Percentiles rank a stretch among this genome's conserved stretches.
Evolutionary conservation across 169 alveolate genomes (phyloP).

Genomic region (Plasmodium knowlesi): DNA sequence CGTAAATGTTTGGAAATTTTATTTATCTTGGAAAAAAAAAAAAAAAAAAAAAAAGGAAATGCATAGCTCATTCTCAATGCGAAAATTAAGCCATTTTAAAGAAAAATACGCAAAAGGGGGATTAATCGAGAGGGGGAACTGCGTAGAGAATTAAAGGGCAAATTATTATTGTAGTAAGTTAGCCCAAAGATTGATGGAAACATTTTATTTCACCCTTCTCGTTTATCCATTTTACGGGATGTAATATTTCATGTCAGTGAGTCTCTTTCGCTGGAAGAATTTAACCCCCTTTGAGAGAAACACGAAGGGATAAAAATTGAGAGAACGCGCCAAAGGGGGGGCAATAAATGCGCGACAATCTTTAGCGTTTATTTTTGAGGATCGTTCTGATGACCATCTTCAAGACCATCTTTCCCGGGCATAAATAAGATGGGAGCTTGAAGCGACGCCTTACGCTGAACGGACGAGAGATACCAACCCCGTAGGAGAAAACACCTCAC

Average conservation of each 20-base stretch:
- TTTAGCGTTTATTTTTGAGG: neutral
- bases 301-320: neutral
- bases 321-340: neutral
- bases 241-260: neutral
- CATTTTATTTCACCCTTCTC: neutral
- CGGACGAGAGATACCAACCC: neutral
- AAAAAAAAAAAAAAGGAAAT: constrained; percentile 6
- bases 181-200: neutral
- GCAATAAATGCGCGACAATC: neutral
- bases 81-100: neutral
- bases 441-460: neutral
- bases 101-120: neutral
- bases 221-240: neutral
- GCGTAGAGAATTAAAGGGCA: neutral
- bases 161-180: neutral
- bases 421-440: neutral
- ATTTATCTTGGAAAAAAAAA: neutral
- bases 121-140: neutral
- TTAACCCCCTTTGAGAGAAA: neutral
- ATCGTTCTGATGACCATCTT: neutral
- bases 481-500: neutral
- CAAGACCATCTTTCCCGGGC: neutral
- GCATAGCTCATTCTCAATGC: neutral
- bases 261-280: neutral
- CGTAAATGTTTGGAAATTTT: too few species aligned